Percentiles rank a stretch among this genome's conserved stretches.
These are phyloP conservation scores for Pyrrhoderma lamaoense DNA, from an alignment of 1,284 basidiomycete genomes.

Conservation along the genomic window DNA sequence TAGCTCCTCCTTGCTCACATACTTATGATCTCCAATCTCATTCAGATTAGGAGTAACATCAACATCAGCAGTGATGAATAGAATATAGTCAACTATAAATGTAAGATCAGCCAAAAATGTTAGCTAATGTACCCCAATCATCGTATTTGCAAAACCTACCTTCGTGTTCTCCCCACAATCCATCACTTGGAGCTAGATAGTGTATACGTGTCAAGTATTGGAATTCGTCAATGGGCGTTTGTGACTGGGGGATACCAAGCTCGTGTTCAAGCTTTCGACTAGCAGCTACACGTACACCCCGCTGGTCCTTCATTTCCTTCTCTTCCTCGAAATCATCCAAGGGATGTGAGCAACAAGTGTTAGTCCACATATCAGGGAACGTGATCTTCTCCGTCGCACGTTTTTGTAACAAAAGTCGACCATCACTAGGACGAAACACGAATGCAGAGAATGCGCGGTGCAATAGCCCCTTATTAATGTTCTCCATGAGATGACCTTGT, in stretches of 20 bases:
- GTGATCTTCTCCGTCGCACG: conserved; percentile 98
- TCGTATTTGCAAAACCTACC: conserved; percentile 41
- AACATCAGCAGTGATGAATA: conserved; percentile 90
- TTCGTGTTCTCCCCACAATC: conserved; percentile 98
- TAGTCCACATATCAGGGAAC: conserved; percentile 99
- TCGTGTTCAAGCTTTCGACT: conserved; percentile 96
- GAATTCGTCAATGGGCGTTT: conserved; percentile 81
- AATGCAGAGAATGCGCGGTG: conserved; percentile 99
- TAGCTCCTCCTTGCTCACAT: conserved; percentile 87
- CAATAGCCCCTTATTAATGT: conserved; percentile 90
- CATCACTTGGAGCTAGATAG: conserved; percentile 91
- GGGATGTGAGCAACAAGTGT: conserved; percentile 98
- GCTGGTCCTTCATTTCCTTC: conserved; percentile 73
- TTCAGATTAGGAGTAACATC: conserved; percentile 81
- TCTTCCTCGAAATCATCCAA: conserved; percentile 85
- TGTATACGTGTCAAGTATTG: conserved; percentile 96
- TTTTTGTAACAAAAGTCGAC: conserved; percentile 92
- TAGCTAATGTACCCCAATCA: not conserved
- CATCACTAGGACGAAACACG: conserved; percentile 90
- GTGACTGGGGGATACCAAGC: conserved; percentile 79
- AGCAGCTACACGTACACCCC: conserved; percentile 84
- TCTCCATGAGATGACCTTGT: conserved; percentile 93
- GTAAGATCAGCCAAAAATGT: conserved; percentile 16
- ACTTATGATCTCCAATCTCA: conserved; percentile 89
- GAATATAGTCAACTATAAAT: conserved; percentile 90